These are phyloP conservation scores for Debaryomyces coudertii DNA, from an alignment of 1,139 yeast species.

Conservation along the genomic window DNA sequence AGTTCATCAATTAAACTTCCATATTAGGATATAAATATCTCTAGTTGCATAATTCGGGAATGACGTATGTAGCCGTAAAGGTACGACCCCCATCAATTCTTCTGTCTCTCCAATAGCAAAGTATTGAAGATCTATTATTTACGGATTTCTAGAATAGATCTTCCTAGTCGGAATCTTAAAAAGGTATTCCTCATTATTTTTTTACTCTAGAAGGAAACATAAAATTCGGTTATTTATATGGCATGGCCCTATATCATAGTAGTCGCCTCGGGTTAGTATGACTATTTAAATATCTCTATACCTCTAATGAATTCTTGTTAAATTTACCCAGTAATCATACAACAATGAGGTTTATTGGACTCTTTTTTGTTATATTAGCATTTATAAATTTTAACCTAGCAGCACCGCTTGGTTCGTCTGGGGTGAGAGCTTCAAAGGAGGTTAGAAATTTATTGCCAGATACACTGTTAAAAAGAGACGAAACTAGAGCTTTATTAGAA, in stretches of 20 bases:
- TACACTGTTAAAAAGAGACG: not conserved
- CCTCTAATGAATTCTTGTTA: not conserved
- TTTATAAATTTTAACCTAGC: not conserved
- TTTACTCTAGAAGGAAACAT: not conserved
- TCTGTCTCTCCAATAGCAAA: not conserved
- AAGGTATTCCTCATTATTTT: not conserved
- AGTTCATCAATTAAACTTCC: not conserved
- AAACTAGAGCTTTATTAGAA: not conserved
- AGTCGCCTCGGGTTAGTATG: not conserved
- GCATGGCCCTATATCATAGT: not conserved
- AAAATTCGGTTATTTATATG: not conserved
- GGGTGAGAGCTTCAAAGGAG: not conserved
- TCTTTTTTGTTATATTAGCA: not conserved
- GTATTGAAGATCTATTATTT: not conserved
- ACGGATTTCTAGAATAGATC: not conserved
- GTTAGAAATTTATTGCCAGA: not conserved
- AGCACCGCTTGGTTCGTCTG: constrained; percentile 1
- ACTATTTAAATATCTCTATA: not conserved
- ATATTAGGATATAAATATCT: not conserved
- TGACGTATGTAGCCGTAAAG: not conserved
- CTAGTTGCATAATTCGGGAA: not conserved
- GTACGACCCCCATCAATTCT: not conserved
- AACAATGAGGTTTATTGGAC: not conserved
- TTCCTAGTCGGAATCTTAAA: not conserved
- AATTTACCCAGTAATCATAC: not conserved